A percentile compares a stretch with the other conserved stretches of the same genome.
Evolutionary conservation across 129 eudicot genomes (phyloP).

Genomic region (Logfia minima): DNA sequence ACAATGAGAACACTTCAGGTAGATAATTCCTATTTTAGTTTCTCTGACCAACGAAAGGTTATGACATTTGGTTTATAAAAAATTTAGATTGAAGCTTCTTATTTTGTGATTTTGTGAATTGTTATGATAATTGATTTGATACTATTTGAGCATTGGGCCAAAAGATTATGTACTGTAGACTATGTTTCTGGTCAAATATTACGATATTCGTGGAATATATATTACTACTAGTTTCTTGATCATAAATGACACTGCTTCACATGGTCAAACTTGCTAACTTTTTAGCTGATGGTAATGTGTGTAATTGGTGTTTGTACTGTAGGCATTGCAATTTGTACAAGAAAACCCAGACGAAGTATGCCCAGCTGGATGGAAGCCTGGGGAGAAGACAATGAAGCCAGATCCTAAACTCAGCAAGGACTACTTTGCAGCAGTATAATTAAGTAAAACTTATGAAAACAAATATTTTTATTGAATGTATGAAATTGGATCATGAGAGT

Average conservation of each 20-base stretch:
- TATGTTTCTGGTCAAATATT: background rate
- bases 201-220: background rate
- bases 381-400: conserved; percentile 97
- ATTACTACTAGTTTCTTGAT: background rate
- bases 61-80: background rate
- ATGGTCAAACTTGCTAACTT: conserved; percentile 1
- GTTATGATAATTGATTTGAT: no score
- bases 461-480: background rate
- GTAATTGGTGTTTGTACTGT: conserved; percentile 19
- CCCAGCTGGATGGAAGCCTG: conserved; percentile 99
- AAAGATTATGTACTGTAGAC: background rate
- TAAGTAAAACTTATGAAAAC: background rate
- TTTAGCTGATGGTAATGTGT: background rate
- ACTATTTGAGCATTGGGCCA: background rate
- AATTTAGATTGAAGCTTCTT: no score
- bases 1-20: conserved; percentile 98
- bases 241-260: background rate
- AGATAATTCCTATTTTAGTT: background rate
- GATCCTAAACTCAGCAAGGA: conserved; percentile 97
- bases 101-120: no score
- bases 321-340: conserved; percentile 97
- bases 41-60: background rate
- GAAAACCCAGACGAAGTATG: conserved; percentile 97
- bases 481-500: conserved; percentile 8
- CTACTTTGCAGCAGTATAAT: conserved; percentile 69